A percentile compares a stretch with the other conserved stretches of the same genome.
Evolutionary conservation across 805 yeast genomes (phyloP).

Genomic region (Candida sphagnicola): DNA sequence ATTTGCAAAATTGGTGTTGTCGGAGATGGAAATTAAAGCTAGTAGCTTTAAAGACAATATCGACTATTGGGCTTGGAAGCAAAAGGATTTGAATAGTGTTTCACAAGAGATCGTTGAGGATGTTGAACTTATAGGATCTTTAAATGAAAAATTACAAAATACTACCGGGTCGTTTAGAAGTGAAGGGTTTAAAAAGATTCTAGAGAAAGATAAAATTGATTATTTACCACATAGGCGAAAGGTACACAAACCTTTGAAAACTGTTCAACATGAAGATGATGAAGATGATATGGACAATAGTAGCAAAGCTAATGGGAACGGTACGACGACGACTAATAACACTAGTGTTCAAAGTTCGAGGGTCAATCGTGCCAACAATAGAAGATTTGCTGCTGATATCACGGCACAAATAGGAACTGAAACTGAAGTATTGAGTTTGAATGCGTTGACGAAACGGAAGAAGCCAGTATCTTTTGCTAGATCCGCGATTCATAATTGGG

Average conservation of each 20-base stretch:
- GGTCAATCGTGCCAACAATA: conserved; percentile 78
- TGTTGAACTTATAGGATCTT: conserved; percentile 22
- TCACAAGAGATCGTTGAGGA: conserved; percentile 22
- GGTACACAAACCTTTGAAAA: conserved; percentile 64
- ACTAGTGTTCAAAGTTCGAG: conserved; percentile 60
- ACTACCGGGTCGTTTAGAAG: conserved; percentile 62
- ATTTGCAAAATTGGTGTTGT: conserved; percentile 46
- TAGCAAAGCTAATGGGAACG: conserved; percentile 5
- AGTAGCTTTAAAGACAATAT: conserved; percentile 29
- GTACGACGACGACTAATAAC: conserved; percentile 8
- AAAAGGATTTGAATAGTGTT: conserved; percentile 23
- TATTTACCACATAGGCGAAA: conserved; percentile 81
- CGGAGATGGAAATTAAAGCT: conserved; percentile 12
- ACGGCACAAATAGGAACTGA: conserved; percentile 81
- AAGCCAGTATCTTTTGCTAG: conserved; percentile 96
- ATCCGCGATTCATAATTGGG: conserved; percentile 98
- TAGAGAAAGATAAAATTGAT: conserved; percentile 67
- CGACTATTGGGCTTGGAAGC: conserved; percentile 68
- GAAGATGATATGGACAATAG: conserved; percentile 18
- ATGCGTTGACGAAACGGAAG: conserved; percentile 83
- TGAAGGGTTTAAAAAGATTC: conserved; percentile 68
- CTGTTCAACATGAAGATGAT: conserved; percentile 64
- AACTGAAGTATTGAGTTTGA: conserved; percentile 75
- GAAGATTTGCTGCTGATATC: conserved; percentile 86
- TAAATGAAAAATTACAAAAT: conserved; percentile 35